A percentile compares a stretch with the other conserved stretches of the same genome.
These are phyloP conservation scores for Cubamyces lactineus DNA, from an alignment of 768 basidiomycete genomes.

Conservation along the genomic window DNA sequence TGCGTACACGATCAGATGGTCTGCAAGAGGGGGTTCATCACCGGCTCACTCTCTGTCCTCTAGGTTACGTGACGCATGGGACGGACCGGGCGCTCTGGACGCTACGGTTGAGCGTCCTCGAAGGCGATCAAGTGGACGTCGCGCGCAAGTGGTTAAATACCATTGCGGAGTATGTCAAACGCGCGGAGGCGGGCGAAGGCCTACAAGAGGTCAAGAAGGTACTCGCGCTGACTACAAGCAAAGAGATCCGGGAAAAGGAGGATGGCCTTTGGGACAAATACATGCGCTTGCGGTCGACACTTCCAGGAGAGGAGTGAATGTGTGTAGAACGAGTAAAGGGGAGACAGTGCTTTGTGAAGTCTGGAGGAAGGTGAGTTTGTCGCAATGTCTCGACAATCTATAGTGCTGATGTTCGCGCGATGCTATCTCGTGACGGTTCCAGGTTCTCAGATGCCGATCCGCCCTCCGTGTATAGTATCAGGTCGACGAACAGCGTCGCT, in stretches of 20 bases:
- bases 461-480: no score
- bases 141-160: constrained; percentile 61
- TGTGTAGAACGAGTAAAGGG: no score
- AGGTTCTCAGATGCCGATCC: no score
- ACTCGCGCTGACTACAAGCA: constrained; percentile 55
- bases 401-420: no score
- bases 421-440: no score
- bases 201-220: constrained; percentile 42
- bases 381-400: background rate
- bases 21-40: background rate
- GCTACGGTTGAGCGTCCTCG: constrained; percentile 54
- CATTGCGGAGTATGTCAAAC: constrained; percentile 48
- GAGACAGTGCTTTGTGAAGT: no score
- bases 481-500: no score
- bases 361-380: no score
- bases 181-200: constrained; percentile 39
- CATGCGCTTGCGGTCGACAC: constrained; percentile 42
- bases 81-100: constrained; percentile 68
- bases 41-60: background rate
- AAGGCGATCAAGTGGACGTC: constrained; percentile 46
- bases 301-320: constrained; percentile 34
- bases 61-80: constrained; percentile 74
- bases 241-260: constrained; percentile 54
- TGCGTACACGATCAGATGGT: constrained; percentile 31
- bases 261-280: constrained; percentile 59